These are phyloP conservation scores for Hyaloscypha finlandica DNA, from an alignment of 495 filamentous ascomycete genomes.

Conservation along the genomic window DNA sequence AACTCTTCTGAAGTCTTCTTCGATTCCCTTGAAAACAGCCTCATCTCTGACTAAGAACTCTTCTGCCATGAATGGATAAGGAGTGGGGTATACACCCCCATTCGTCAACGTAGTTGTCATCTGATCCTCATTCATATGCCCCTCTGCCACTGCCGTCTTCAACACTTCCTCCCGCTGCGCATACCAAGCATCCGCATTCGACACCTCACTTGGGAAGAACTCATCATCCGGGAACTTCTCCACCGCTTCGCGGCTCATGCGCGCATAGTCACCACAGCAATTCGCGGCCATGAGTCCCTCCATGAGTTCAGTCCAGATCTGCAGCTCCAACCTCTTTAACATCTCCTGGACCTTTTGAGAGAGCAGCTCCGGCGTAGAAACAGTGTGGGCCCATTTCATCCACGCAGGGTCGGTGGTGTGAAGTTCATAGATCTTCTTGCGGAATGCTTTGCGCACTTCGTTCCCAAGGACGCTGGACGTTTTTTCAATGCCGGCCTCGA, in stretches of 20 bases:
- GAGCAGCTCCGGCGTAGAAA: conserved; percentile 20
- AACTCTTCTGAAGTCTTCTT: conserved; percentile 20
- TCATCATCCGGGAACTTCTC: conserved; percentile 25
- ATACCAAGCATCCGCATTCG: conserved; percentile 23
- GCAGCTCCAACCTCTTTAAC: conserved; percentile 26
- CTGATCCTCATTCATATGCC: conserved; percentile 18
- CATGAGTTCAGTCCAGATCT: conserved; percentile 28
- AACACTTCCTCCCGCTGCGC: conserved; percentile 13
- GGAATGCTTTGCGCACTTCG: conserved; percentile 17
- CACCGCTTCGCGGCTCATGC: conserved; percentile 20
- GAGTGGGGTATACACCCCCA: conserved; percentile 22
- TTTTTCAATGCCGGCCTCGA: conserved; percentile 13
- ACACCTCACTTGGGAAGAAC: conserved; percentile 24
- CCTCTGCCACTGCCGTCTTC: conserved; percentile 4
- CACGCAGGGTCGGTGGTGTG: conserved; percentile 24
- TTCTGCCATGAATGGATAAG: conserved; percentile 24
- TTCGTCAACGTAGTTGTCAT: conserved; percentile 19
- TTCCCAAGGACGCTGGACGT: conserved; percentile 6
- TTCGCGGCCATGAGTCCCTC: conserved; percentile 26
- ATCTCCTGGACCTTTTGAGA: conserved; percentile 15
- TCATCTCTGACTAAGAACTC: conserved; percentile 21
- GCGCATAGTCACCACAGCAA: conserved; percentile 24
- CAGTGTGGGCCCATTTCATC: conserved; percentile 15
- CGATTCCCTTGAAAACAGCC: conserved; percentile 8
- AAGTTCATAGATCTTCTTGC: conserved; percentile 19